These are phyloP conservation scores for Russula emetica DNA, from an alignment of 768 basidiomycete species.

Conservation along the genomic window DNA sequence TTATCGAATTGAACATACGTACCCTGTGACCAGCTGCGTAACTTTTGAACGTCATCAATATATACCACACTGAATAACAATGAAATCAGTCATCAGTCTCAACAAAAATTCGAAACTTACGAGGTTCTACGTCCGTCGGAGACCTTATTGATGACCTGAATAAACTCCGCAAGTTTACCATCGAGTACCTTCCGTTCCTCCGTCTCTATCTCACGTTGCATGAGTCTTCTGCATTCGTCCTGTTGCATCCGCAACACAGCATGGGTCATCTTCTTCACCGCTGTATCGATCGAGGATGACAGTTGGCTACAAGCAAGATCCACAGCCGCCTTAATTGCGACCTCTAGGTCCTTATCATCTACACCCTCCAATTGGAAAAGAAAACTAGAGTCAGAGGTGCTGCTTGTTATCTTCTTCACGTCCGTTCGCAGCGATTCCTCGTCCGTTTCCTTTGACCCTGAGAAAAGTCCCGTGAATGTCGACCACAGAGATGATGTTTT, in stretches of 20 bases:
- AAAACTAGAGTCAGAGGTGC: slow-evolving; percentile 12
- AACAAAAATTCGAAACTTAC: not conserved
- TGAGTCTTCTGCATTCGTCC: not conserved
- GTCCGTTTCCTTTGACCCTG: no score
- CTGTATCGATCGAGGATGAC: not conserved
- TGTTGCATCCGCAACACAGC: slow-evolving; percentile 16
- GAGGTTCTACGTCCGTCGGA: not conserved
- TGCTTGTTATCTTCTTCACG: not conserved
- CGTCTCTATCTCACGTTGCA: not conserved
- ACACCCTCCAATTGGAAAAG: slow-evolving; percentile 9
- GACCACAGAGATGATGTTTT: no score
- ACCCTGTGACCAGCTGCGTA: not conserved
- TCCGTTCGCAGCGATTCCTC: slow-evolving; percentile 9
- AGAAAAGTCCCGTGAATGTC: not conserved
- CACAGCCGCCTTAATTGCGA: not conserved
- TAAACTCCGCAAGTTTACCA: not conserved
- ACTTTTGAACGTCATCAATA: not conserved
- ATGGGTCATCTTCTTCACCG: not conserved
- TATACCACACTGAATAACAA: not conserved
- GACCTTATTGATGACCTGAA: not conserved
- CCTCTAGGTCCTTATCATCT: not conserved
- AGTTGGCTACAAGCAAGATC: slow-evolving; percentile 13
- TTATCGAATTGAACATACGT: not conserved
- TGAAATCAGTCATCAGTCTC: not conserved
- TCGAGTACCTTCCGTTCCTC: not conserved